phyloP scores from a whole-genome alignment of 495 filamentous ascomycete genomes.

The Lindgomyces ingoldianus region DNA sequence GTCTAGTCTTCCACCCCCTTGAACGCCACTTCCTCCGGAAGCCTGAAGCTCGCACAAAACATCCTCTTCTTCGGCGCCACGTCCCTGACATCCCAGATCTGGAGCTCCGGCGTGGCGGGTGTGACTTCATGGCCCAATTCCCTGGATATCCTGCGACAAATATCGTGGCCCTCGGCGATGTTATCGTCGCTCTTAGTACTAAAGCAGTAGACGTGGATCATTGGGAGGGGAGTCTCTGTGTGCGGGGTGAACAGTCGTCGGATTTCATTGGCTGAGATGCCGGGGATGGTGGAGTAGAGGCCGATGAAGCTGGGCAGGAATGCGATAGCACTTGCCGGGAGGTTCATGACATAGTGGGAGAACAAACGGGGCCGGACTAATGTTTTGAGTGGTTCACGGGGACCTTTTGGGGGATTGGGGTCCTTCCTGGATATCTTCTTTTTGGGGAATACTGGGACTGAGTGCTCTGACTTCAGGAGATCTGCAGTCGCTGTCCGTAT shows the following conservation, averaged over 20 bases:
- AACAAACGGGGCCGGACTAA: constrained; percentile 62
- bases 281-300: constrained; percentile 56
- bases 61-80: constrained; percentile 93
- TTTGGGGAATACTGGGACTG: constrained; percentile 20
- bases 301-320: constrained; percentile 87
- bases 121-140: constrained; percentile 63
- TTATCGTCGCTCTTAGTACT: constrained; percentile 72
- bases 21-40: constrained; percentile 84
- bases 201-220: constrained; percentile 93
- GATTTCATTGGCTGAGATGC: constrained; percentile 44
- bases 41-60: constrained; percentile 90
- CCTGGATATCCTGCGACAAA: constrained; percentile 67
- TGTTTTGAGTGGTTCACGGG: constrained; percentile 30
- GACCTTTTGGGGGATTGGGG: constrained; percentile 30
- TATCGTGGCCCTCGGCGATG: constrained; percentile 57
- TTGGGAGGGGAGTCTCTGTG: constrained; percentile 61
- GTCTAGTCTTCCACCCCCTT: too few relatives aligned
- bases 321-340: constrained; percentile 80
- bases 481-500: constrained; percentile 66
- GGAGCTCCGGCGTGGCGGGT: constrained; percentile 56
- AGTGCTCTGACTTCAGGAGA: constrained; percentile 54
- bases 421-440: constrained; percentile 10
- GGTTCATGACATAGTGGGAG: constrained; percentile 94
- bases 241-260: constrained; percentile 66
- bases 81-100: constrained; percentile 77